These are phyloP conservation scores for Coemansia sp. DNA, from an alignment of 192 early-diverging fungal genomes.

Conservation along the genomic window DNA sequence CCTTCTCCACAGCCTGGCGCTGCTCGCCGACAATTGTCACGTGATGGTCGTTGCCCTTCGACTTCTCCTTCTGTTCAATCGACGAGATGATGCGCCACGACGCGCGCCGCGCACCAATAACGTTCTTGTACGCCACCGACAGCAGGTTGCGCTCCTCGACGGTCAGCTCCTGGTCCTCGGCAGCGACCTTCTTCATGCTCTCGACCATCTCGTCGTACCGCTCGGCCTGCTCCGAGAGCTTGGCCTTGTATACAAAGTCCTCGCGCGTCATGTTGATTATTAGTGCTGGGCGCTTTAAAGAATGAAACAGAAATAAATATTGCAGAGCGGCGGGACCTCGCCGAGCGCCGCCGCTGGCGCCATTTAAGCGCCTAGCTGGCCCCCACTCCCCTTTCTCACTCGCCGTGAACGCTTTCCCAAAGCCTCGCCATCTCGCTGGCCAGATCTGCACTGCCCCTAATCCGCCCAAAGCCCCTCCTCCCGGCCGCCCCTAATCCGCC, in stretches of 20 bases:
- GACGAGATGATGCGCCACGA: constrained; percentile 97
- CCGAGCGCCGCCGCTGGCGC: not conserved
- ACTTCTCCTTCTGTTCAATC: constrained; percentile 94
- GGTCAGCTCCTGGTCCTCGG: constrained; percentile 67
- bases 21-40: constrained; percentile 89
- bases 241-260: constrained; percentile 96
- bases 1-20: constrained; percentile 89
- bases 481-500: constrained; percentile 9
- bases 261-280: constrained; percentile 48
- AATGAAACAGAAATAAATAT: constrained; percentile 5
- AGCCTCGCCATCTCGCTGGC: not conserved
- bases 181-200: constrained; percentile 72
- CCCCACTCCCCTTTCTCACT: not conserved
- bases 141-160: constrained; percentile 98
- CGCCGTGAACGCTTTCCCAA: not conserved
- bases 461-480: constrained; percentile 7
- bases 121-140: constrained; percentile 98
- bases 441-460: constrained; percentile 10
- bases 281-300: not conserved
- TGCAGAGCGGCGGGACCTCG: not conserved
- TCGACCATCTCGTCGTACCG: constrained; percentile 94
- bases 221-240: constrained; percentile 98
- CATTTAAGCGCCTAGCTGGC: constrained; percentile 5
- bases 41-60: constrained; percentile 76
- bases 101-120: constrained; percentile 94